Percentiles rank a stretch among this genome's conserved stretches.
These are phyloP conservation scores for Botryosphaeria dothidea DNA, from an alignment of 2,329 filamentous ascomycete species.

Conservation along the genomic window DNA sequence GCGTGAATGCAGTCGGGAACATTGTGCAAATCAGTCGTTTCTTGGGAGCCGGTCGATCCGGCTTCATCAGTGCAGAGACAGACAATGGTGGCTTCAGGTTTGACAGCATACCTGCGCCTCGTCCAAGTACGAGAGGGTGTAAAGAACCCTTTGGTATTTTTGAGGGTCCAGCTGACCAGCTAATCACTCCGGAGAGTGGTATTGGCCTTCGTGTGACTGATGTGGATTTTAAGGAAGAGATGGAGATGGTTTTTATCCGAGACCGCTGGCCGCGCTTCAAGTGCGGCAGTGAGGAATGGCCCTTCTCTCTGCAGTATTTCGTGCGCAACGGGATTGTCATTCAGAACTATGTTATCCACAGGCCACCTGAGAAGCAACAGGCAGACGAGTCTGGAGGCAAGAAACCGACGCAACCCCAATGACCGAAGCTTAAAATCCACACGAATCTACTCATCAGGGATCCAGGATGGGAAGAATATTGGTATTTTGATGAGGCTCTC, in stretches of 20 bases:
- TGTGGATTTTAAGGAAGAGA: too few species aligned
- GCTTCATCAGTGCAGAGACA: too few species aligned
- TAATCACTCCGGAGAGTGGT: neutral
- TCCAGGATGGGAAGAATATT: neutral
- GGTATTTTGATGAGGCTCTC: neutral
- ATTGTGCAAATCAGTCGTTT: neutral
- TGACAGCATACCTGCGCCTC: too few species aligned
- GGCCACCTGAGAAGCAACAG: too few species aligned
- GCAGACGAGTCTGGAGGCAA: too few species aligned
- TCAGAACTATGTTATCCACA: neutral
- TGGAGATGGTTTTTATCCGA: neutral
- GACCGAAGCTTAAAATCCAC: too few species aligned
- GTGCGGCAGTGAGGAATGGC: neutral
- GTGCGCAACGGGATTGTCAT: neutral
- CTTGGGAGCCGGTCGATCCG: neutral
- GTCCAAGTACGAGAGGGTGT: neutral
- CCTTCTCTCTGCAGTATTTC: neutral
- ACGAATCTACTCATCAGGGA: neutral
- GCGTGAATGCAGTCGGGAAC: neutral
- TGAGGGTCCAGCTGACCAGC: too few species aligned
- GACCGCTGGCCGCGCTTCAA: neutral
- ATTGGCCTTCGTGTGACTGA: neutral
- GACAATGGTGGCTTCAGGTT: too few species aligned
- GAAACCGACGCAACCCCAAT: too few species aligned
- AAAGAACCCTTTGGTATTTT: neutral